Base-by-base conservation (phyloP, 1,284 basidiomycete genomes). In the Veloboletus limbatus region DNA sequence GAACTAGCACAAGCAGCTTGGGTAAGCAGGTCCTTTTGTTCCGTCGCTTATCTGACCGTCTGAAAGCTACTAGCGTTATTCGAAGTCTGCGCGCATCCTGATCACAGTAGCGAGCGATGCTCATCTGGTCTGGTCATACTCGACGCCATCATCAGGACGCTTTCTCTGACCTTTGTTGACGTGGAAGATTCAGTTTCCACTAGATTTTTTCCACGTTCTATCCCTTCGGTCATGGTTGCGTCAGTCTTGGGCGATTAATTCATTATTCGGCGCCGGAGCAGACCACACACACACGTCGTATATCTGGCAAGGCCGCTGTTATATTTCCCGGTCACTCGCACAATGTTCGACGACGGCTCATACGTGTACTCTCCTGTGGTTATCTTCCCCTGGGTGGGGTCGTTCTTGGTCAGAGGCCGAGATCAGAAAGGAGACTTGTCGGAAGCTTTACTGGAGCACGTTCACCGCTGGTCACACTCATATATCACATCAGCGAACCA, bases 401-500 rank as follows among this genome's bases (percentile, higher is more conserved):
- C 59, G 68, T 14, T 64, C 69, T 16, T 82, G 77, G 75, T 68
- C 73, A n/a, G 78, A 81, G 38, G 73, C 67, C 1, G 85, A 88
- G 51, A 75, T 86, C 48, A 69, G 73, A 44, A 83, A 78, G 61
- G 87, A 89, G 58, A 81, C 81, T 47, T 82, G 78, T 54, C 76
- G 87, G n/a, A 69, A 85, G 32, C 61, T 88, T 21, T 83, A 81
- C 45, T 89, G 87, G 87, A 82, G 80, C 58, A 67, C 79, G 2
- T 70, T 87, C 11, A 71, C 77, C 9, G 82, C 83, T 8, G 81
- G 79, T 3, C 77, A 85, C 60, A 78, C 75, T 74, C 76, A 9
- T 88, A 84, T 58, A 69, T 73, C 8, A 73, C 75, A n/a, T 75
- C 82, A 14, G 63, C 67, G 40, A 67, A 67, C 27, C 58, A 64